phyloP scores from a whole-genome alignment of 1,284 basidiomycete genomes.

The Meripilus lineatus region DNA sequence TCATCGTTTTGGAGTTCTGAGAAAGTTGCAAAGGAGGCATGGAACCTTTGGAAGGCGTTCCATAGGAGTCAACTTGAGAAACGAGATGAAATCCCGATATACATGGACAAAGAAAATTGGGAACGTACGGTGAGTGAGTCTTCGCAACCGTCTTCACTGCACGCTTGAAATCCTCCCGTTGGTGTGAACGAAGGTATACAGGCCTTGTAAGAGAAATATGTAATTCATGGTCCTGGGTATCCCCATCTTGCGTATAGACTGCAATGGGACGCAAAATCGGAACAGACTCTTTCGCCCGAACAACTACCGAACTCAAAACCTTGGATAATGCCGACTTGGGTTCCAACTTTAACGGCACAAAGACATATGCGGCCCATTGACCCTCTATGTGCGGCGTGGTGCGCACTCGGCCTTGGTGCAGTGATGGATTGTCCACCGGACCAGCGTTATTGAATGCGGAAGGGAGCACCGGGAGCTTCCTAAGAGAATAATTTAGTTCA shows the following conservation, averaged over 20 bases:
- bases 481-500: conserved; percentile 3
- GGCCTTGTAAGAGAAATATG: conserved; percentile 77
- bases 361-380: conserved; percentile 74
- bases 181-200: conserved; percentile 71
- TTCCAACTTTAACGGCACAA: conserved; percentile 52
- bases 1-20: conserved; percentile 75
- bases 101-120: not conserved
- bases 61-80: not conserved
- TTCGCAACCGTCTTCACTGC: conserved; percentile 48
- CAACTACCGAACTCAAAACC: conserved; percentile 46
- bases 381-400: conserved; percentile 73
- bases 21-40: conserved; percentile 65
- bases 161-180: conserved; percentile 61
- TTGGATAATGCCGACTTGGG: conserved; percentile 36
- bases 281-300: conserved; percentile 36
- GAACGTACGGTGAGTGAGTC: conserved; percentile 43
- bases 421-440: conserved; percentile 59
- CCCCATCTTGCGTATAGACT: conserved; percentile 9
- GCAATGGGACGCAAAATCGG: conserved; percentile 46
- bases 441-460: conserved; percentile 38
- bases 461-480: conserved; percentile 56
- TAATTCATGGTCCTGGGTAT: conserved; percentile 34
- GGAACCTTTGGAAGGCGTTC: conserved; percentile 45
- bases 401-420: conserved; percentile 78
- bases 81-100: not conserved